phyloP scores from a whole-genome alignment of 2,329 filamentous ascomycete genomes.

The Metarhizium robertsii region DNA sequence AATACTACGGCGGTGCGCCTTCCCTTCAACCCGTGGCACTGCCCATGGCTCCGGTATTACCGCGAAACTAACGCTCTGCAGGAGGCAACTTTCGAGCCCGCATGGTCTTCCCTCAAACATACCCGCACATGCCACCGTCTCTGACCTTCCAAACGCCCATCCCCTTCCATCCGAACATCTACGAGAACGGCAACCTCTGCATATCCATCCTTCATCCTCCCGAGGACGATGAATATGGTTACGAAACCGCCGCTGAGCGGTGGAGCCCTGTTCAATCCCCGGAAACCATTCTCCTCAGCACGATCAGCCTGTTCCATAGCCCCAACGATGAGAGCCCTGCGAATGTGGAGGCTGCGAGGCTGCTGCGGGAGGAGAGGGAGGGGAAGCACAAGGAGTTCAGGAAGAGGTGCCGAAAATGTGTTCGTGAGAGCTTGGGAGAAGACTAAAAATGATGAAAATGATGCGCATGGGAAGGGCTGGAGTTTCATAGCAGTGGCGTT shows the following conservation, averaged over 20 bases:
- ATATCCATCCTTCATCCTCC: conserved; percentile 96
- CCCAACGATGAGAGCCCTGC: conserved; percentile 95
- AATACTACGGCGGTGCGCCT: conserved; percentile 76
- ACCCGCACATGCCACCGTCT: conserved; percentile 79
- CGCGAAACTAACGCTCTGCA: conserved; percentile 22
- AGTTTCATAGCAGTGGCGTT: background rate
- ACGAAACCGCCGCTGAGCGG: conserved; percentile 81
- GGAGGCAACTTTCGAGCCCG: conserved; percentile 87
- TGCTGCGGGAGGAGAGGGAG: conserved; percentile 72
- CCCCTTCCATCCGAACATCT: conserved; percentile 91
- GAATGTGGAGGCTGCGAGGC: conserved; percentile 83
- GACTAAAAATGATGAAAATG: conserved; percentile 29
- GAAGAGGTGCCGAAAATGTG: conserved; percentile 66
- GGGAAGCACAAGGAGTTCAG: conserved; percentile 62
- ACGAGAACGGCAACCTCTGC: conserved; percentile 78
- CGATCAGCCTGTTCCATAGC: conserved; percentile 84
- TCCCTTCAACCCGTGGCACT: background rate
- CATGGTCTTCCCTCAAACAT: conserved; percentile 74
- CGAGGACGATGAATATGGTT: conserved; percentile 88
- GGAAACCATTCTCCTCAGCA: conserved; percentile 85
- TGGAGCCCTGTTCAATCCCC: conserved; percentile 94
- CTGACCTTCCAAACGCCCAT: conserved; percentile 80
- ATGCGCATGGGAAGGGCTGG: background rate
- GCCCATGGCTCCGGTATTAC: background rate
- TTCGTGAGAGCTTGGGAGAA: conserved; percentile 72